Base-by-base conservation (phyloP, 495 filamentous ascomycete species). In the Beverwykella pulmonaria region DNA sequence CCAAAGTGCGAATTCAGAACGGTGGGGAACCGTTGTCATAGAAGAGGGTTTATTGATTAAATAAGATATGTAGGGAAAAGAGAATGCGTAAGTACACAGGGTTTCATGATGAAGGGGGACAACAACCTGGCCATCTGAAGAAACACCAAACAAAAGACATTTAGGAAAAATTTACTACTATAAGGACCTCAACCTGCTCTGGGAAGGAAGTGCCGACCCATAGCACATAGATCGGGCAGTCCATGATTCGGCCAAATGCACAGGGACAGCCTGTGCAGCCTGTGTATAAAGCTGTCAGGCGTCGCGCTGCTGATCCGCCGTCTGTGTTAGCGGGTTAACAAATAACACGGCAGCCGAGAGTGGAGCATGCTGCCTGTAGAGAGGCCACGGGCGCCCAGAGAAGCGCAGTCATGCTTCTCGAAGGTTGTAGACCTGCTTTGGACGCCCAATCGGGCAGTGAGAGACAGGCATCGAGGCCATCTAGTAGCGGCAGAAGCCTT, bases 221-320 rank as follows among this genome's bases (percentile, higher is more conserved):
- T 47, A 27, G 30, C 39, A 44, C 17, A 14, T 44, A n/a, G 49
- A 6, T 10, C 41, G 39, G 30, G 20, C 22, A 49, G 22, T 36
- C 68, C 50, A 34, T 30, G 49, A n/a, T 47, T 61, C 61, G 67
- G 65, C 41, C 52, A 55, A 23, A 63, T 44, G 55, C 59, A 58
- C 48, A 39, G 15, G 54, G 46, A 30, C 49, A 41, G 50, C 29
- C 50, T 60, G 50, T 62, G 58, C 49, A 41, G 57, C 29, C 59
- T 60, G 39, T 62, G 58, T 61, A 68, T 57, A 60, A 56, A 60
- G 47, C 22, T 53, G 60, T 65, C 67, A 69, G 58, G 61, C 61
- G 60, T 56, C 25, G 27, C 2, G 12, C 27, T 55, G 46, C 29
- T 44, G 46, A 61, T 53, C 67, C 47, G 23, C 48, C 19, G 52